phyloP scores from a whole-genome alignment of 441 rosid species.

The Populus hybrid region DNA sequence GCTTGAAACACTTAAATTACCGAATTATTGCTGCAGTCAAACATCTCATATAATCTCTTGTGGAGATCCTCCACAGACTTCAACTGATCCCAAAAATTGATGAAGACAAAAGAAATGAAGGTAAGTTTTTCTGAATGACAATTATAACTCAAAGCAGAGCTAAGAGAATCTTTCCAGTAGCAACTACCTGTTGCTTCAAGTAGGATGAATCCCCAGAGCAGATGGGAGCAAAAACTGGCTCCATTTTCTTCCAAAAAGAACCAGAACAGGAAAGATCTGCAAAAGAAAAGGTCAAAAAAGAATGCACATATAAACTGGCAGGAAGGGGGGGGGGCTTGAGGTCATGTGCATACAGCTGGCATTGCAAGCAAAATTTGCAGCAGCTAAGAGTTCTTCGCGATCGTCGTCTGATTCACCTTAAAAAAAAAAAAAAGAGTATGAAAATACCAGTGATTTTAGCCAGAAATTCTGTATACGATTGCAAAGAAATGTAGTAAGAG shows the following conservation, averaged over 20 bases:
- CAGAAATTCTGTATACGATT: not conserved
- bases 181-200: slow-evolving; percentile 50
- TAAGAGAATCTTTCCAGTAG: slow-evolving; percentile 12
- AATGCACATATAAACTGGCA: not conserved
- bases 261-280: slow-evolving; percentile 48
- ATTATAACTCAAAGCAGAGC: not conserved
- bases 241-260: slow-evolving; percentile 56
- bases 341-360: slow-evolving; percentile 43
- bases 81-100: slow-evolving; percentile 32
- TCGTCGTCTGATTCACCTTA: slow-evolving; percentile 54
- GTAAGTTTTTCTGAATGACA: not conserved
- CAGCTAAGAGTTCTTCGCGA: slow-evolving; percentile 54
- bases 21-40: slow-evolving; percentile 16
- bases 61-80: slow-evolving; percentile 27
- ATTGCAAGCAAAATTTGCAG: slow-evolving; percentile 49
- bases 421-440: slow-evolving; percentile 7
- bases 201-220: slow-evolving; percentile 34
- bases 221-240: slow-evolving; percentile 34
- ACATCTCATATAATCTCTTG: slow-evolving; percentile 24
- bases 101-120: not conserved
- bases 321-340: not conserved
- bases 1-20: slow-evolving; percentile 7
- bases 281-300: slow-evolving; percentile 10
- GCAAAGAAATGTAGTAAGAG: not conserved
- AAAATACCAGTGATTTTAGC: not conserved